Evolutionary conservation across 768 basidiomycete genomes (phyloP), one percentile per base, ranked within the genome.

Genomic region (Phanerodontia chrysosporium): DNA sequence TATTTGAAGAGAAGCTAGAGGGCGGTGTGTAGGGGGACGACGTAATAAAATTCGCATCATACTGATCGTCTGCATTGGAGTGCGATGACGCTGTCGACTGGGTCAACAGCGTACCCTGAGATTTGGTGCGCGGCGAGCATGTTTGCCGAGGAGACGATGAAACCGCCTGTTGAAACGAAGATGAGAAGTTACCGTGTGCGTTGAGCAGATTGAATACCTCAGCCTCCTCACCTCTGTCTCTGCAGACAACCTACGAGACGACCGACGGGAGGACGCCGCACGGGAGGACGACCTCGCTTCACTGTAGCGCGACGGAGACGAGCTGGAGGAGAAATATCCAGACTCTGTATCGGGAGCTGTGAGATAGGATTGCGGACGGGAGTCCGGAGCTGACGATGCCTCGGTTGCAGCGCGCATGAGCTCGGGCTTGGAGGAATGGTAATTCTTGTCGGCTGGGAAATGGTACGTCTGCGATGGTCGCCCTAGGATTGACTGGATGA

Each of bases 391-490:
- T 24, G 57, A 62, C 48, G 49, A 56, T 63, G 63, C 55, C 29
- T 63, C 57, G 54, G 57, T 75, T 45, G 78, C 73, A 60, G 83
- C 76, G 13, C 79, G 78, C 63, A 81, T 64, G 70, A 86, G 76
- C 53, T 81, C 77, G 56, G 74, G 67, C 67, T 79, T 82, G 12
- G 75, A 79, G 0, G 81, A 84, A 61, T 80, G 76, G 64, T 83
- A 84, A 4, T 79, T 75, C 65, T 77, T 79, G 55, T 58, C 61
- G 0, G 80, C 30, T 2, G 76, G 80, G 55, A 76, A 73, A 9
- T 72, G 66, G 69, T 90, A 90, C 0, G 78, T 73, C 67, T 87
- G 84, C 1, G 87, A 88, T 12, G 89, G 89, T 53, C 77, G 69
- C 53, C 83, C 80, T 45, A 91, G 76, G 45, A 89, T 69, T 42